A percentile compares a stretch with the other conserved stretches of the same genome.
Evolutionary conservation across 1,284 basidiomycete species (phyloP).

Genomic region (Phellopilus nigrolimitatus): DNA sequence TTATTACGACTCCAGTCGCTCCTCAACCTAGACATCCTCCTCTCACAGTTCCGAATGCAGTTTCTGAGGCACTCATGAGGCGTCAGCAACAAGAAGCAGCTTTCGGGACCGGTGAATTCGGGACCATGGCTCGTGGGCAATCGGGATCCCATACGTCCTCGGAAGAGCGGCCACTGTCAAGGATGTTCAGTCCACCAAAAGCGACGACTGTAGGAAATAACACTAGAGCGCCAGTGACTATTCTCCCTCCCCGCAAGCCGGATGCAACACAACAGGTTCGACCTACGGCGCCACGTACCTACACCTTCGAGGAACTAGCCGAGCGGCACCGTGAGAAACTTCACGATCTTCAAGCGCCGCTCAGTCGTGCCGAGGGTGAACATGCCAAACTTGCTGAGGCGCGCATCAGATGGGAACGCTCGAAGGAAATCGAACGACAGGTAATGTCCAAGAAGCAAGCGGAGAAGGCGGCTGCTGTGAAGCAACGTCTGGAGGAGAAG

Average conservation of each 20-base stretch:
- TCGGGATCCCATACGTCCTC: slow-evolving; percentile 2
- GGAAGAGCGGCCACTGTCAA: slow-evolving; percentile 5
- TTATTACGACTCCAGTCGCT: slow-evolving; percentile 51
- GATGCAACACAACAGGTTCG: slow-evolving; percentile 40
- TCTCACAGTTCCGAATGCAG: slow-evolving; percentile 58
- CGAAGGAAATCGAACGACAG: slow-evolving; percentile 62
- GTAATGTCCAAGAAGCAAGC: slow-evolving; percentile 64
- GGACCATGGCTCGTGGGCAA: slow-evolving; percentile 19
- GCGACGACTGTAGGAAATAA: slow-evolving; percentile 4
- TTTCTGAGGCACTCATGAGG: slow-evolving; percentile 63
- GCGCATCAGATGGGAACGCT: slow-evolving; percentile 70
- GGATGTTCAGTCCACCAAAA: slow-evolving; percentile 14
- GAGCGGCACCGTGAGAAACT: slow-evolving; percentile 80
- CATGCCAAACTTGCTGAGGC: slow-evolving; percentile 64
- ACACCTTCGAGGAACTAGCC: slow-evolving; percentile 75
- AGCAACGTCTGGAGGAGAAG: slow-evolving; percentile 40
- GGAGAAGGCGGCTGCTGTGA: slow-evolving; percentile 54
- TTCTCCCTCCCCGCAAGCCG: slow-evolving; percentile 59
- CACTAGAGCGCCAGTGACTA: slow-evolving; percentile 45
- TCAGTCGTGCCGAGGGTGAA: slow-evolving; percentile 68
- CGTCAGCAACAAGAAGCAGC: slow-evolving; percentile 64
- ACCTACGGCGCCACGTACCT: slow-evolving; percentile 44
- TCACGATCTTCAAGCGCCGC: slow-evolving; percentile 64
- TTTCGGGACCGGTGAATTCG: slow-evolving; percentile 37
- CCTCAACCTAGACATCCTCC: slow-evolving; percentile 35